phyloP scores from a whole-genome alignment of 164 flowering plant species.

The Magnolia kwangsiensis region DNA sequence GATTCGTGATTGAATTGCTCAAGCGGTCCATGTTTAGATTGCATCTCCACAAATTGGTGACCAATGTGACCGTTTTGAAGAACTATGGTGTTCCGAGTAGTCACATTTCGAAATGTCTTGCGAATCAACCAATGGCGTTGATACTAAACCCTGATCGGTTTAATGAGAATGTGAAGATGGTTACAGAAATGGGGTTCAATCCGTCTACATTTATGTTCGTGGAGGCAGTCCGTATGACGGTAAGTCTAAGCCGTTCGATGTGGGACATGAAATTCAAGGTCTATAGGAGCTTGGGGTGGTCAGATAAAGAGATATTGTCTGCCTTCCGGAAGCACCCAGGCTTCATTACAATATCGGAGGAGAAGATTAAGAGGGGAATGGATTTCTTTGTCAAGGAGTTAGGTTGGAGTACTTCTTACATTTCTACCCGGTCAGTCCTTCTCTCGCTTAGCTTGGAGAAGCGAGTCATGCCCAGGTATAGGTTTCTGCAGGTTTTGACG shows the following conservation, averaged over 20 bases:
- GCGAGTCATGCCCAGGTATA: slow-evolving; percentile 18
- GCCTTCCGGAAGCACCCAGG: slow-evolving; percentile 15
- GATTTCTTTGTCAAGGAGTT: slow-evolving; percentile 15
- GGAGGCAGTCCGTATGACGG: slow-evolving; percentile 1
- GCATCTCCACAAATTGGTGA: background rate
- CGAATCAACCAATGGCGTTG: background rate
- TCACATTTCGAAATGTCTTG: background rate
- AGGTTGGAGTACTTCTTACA: slow-evolving; percentile 1
- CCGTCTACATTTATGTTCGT: slow-evolving; percentile 3
- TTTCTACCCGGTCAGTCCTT: background rate
- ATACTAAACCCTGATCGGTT: background rate
- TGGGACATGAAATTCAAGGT: slow-evolving; percentile 19
- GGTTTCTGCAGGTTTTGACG: background rate
- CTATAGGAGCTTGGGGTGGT: slow-evolving; percentile 25
- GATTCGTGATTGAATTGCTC: background rate
- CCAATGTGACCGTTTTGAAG: slow-evolving; percentile 13
- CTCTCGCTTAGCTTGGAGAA: slow-evolving; percentile 12
- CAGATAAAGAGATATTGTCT: slow-evolving; percentile 14
- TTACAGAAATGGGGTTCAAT: slow-evolving; percentile 20
- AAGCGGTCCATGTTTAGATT: background rate
- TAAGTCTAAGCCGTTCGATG: background rate
- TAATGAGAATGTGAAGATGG: background rate
- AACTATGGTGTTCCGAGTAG: slow-evolving; percentile 12
- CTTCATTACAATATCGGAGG: slow-evolving; percentile 17
- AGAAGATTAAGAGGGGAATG: slow-evolving; percentile 16